Evolutionary conservation across 768 basidiomycete genomes (phyloP).

Genomic region (Calocybe cyanea): DNA sequence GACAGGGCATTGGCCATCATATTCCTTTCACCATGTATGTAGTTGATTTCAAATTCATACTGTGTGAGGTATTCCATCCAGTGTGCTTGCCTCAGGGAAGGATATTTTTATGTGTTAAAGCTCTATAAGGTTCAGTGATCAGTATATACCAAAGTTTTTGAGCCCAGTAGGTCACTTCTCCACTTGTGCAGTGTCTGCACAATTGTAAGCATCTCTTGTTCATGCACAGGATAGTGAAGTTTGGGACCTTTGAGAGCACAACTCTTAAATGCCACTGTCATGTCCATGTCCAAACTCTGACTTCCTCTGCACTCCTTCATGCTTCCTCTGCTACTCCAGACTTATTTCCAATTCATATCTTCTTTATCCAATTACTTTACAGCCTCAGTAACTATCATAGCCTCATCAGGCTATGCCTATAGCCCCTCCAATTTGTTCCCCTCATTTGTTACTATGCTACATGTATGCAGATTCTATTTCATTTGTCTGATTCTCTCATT

Average conservation of each 20-base stretch:
- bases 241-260: neutral
- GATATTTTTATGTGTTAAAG: neutral
- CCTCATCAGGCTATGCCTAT: no score
- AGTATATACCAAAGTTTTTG: neutral
- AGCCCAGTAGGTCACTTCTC: neutral
- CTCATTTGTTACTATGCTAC: no score
- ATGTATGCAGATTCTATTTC: no score
- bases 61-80: neutral
- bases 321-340: no score
- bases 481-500: no score
- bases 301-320: no score
- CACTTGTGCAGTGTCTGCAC: neutral
- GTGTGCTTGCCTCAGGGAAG: neutral
- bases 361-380: no score
- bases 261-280: neutral
- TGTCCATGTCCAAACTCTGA: no score
- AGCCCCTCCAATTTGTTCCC: no score
- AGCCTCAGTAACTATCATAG: no score
- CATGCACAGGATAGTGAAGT: neutral
- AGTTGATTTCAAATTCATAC: neutral
- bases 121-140: neutral
- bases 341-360: no score
- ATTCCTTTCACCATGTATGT: neutral
- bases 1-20: neutral
- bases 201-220: neutral